A percentile compares a stretch with the other conserved stretches of the same genome.
These are phyloP conservation scores for Salvia miltiorrhiza DNA, from an alignment of 257 asterid genomes.

Conservation along the genomic window DNA sequence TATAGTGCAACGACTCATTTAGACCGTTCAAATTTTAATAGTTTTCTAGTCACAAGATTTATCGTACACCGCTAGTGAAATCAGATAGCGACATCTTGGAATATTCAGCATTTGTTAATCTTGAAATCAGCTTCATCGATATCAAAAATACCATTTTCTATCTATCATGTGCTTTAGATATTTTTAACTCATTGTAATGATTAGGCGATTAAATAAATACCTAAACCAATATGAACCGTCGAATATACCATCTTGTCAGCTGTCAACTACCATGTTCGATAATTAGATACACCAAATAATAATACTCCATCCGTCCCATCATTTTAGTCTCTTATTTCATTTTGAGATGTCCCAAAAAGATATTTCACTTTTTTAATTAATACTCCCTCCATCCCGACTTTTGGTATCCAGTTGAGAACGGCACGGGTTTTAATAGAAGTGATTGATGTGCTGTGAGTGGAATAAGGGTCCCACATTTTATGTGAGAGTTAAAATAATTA, in stretches of 20 bases:
- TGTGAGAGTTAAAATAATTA: too few relatives aligned
- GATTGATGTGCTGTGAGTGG: too few relatives aligned
- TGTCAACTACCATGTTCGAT: neutral
- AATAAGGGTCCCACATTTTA: too few relatives aligned
- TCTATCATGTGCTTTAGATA: neutral
- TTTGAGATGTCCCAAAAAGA: too few relatives aligned
- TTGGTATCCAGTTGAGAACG: too few relatives aligned
- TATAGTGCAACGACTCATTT: constrained; percentile 6
- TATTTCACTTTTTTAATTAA: too few relatives aligned
- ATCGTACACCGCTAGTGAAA: neutral
- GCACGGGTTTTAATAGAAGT: too few relatives aligned
- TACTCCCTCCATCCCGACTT: too few relatives aligned
- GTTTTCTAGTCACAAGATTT: neutral
- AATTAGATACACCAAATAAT: neutral
- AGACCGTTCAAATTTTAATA: constrained; percentile 23
- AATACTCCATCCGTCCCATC: too few relatives aligned
- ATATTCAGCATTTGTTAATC: neutral
- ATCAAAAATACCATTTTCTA: neutral
- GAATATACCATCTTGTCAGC: constrained; percentile 11
- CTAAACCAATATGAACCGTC: neutral
- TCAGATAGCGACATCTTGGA: neutral
- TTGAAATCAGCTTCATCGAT: neutral
- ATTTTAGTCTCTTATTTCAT: too few relatives aligned
- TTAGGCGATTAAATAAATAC: neutral
- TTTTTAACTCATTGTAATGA: constrained; percentile 8